Conservation (phyloP, 2,329 filamentous ascomycete genomes). For the Blastomyces silverae region DNA sequence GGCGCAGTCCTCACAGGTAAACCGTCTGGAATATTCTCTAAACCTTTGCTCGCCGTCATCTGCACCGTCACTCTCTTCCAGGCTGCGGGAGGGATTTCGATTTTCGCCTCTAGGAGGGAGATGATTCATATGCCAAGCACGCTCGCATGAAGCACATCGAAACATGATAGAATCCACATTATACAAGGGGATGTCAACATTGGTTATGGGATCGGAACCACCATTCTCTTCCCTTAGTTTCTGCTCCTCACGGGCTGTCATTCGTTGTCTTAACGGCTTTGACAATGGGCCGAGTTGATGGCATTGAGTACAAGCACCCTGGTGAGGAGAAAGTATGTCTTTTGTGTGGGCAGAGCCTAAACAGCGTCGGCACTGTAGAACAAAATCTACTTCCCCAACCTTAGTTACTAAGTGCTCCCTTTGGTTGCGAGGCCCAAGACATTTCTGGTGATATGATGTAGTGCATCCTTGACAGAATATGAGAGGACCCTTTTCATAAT, state of each 20-base stretch:
- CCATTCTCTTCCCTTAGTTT: slow-evolving; percentile 70
- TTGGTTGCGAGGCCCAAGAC: slow-evolving; percentile 63
- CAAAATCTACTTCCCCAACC: slow-evolving; percentile 65
- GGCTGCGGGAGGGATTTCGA: slow-evolving; percentile 13
- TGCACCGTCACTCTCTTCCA: slow-evolving; percentile 25
- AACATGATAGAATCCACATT: slow-evolving; percentile 72
- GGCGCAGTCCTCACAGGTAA: slow-evolving; percentile 73
- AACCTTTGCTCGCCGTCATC: slow-evolving; percentile 48
- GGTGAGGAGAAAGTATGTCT: slow-evolving; percentile 61
- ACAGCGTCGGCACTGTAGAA: slow-evolving; percentile 85
- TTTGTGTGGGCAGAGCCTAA: slow-evolving; percentile 62
- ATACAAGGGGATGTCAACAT: slow-evolving; percentile 62
- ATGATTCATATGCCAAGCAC: slow-evolving; percentile 79
- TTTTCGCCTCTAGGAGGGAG: slow-evolving; percentile 49
- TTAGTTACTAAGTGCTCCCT: slow-evolving; percentile 92
- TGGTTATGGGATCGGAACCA: slow-evolving; percentile 67
- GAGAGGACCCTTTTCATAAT: slow-evolving; percentile 58
- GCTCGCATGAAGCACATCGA: slow-evolving; percentile 68
- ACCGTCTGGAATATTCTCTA: slow-evolving; percentile 64
- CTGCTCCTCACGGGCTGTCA: slow-evolving; percentile 74
- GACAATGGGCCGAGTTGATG: slow-evolving; percentile 61
- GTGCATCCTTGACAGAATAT: slow-evolving; percentile 90
- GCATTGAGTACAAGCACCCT: slow-evolving; percentile 67
- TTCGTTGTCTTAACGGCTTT: slow-evolving; percentile 62
- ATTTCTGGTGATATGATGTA: slow-evolving; percentile 71